phyloP scores from a whole-genome alignment of 2,329 filamentous ascomycete species.

The Talaromyces albobiverticillius region DNA sequence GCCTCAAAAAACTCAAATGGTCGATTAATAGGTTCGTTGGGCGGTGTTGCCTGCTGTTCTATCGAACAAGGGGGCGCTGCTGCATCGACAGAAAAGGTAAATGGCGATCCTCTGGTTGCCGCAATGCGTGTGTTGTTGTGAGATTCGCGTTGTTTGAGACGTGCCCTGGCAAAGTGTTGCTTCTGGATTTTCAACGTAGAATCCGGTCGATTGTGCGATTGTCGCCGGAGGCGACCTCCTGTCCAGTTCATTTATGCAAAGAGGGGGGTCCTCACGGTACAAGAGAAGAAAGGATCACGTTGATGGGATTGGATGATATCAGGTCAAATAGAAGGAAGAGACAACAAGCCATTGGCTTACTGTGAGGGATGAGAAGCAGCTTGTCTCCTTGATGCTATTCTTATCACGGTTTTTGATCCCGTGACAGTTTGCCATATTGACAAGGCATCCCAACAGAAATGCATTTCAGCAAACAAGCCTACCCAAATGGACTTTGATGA shows the following conservation, averaged over 20 bases:
- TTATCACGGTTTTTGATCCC: background rate
- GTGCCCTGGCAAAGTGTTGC: slow-evolving; percentile 33
- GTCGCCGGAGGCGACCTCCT: slow-evolving; percentile 40
- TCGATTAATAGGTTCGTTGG: background rate
- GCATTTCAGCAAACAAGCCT: background rate
- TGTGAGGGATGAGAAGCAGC: background rate
- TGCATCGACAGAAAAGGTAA: background rate
- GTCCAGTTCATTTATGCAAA: slow-evolving; percentile 42
- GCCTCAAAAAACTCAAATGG: background rate
- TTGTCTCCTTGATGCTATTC: background rate
- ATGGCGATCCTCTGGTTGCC: slow-evolving; percentile 14
- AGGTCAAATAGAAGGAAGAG: no score
- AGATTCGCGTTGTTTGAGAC: slow-evolving; percentile 17
- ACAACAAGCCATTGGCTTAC: no score
- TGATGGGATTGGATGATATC: background rate
- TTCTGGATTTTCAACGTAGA: slow-evolving; percentile 27
- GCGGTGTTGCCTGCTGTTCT: background rate
- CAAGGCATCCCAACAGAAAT: background rate
- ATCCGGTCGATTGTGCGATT: slow-evolving; percentile 31
- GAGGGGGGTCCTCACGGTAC: background rate
- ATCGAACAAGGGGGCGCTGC: background rate
- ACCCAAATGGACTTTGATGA: no score
- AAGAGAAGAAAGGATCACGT: background rate
- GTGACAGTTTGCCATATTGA: background rate
- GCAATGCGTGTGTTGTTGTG: slow-evolving; percentile 12